phyloP scores from a whole-genome alignment of 208 protist species.

The Crithidia fasciculata region DNA sequence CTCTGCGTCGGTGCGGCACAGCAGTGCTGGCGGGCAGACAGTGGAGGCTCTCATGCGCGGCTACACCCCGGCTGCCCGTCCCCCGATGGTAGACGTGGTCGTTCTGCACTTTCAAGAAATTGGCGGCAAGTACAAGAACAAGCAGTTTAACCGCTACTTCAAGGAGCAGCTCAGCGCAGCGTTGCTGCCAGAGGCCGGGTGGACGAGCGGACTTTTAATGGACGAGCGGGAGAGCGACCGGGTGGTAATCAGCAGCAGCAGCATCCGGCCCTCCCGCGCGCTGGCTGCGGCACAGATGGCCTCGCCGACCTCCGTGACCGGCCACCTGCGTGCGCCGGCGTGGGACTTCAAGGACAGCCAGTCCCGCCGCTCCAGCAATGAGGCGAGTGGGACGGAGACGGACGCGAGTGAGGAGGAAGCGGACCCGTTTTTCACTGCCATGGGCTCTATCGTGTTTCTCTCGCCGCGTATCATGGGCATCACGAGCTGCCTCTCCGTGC shows the following conservation, averaged over 20 bases:
- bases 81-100: constrained; percentile 74
- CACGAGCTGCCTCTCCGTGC: constrained; percentile 76
- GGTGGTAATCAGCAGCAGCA: constrained; percentile 21
- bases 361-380: constrained; percentile 12
- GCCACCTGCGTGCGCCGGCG: constrained; percentile 2
- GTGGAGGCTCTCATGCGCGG: constrained; percentile 17
- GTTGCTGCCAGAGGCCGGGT: constrained; percentile 76
- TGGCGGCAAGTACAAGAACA: constrained; percentile 68
- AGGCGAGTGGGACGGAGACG: constrained; percentile 9
- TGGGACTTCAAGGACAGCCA: constrained; percentile 10
- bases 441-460: constrained; percentile 76
- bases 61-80: constrained; percentile 32
- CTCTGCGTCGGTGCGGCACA: not conserved
- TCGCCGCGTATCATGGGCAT: constrained; percentile 75
- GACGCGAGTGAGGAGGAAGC: constrained; percentile 30
- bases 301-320: constrained; percentile 3
- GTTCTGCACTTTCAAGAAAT: constrained; percentile 90
- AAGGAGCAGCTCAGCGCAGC: constrained; percentile 33
- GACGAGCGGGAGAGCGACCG: constrained; percentile 36
- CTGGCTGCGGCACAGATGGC: not conserved
- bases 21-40: not conserved
- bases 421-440: constrained; percentile 57
- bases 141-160: constrained; percentile 63
- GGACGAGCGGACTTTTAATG: constrained; percentile 81
- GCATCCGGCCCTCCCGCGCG: not conserved